These are phyloP conservation scores for Lactarius hengduanensis DNA, from an alignment of 768 basidiomycete genomes.

Conservation along the genomic window DNA sequence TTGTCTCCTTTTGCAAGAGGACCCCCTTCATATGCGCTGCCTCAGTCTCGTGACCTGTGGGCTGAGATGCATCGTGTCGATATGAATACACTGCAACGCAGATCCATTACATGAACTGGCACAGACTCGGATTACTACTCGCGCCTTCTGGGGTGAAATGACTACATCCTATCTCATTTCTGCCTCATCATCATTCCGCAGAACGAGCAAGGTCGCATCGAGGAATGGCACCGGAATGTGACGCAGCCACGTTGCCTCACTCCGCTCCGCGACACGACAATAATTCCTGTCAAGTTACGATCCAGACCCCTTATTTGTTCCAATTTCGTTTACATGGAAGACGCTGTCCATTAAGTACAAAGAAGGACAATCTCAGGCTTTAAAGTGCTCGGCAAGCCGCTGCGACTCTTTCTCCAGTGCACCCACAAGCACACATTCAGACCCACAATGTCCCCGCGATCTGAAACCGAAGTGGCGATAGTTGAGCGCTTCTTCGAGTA, in stretches of 20 bases:
- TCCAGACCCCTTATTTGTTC: background rate
- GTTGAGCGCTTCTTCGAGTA: slow-evolving; percentile 10
- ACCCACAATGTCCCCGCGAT: background rate
- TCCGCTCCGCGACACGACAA: too few relatives aligned
- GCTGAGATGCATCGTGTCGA: too few relatives aligned
- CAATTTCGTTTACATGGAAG: too few relatives aligned
- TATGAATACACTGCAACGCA: too few relatives aligned
- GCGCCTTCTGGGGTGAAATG: too few relatives aligned
- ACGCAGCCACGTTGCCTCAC: too few relatives aligned
- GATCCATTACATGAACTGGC: background rate
- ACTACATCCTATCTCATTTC: too few relatives aligned
- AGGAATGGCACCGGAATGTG: background rate
- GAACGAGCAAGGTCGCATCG: background rate
- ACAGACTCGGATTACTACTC: background rate
- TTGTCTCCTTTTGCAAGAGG: background rate
- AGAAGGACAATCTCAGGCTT: background rate
- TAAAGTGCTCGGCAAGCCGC: background rate
- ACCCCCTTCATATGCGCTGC: too few relatives aligned
- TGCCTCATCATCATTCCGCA: background rate
- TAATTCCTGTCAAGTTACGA: background rate
- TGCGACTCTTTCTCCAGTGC: background rate
- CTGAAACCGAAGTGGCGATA: background rate
- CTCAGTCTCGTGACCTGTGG: too few relatives aligned
- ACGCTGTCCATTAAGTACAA: background rate
- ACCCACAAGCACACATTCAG: background rate